Conservation (phyloP, 805 yeast genomes). For the Cyberlindnera petersonii region DNA sequence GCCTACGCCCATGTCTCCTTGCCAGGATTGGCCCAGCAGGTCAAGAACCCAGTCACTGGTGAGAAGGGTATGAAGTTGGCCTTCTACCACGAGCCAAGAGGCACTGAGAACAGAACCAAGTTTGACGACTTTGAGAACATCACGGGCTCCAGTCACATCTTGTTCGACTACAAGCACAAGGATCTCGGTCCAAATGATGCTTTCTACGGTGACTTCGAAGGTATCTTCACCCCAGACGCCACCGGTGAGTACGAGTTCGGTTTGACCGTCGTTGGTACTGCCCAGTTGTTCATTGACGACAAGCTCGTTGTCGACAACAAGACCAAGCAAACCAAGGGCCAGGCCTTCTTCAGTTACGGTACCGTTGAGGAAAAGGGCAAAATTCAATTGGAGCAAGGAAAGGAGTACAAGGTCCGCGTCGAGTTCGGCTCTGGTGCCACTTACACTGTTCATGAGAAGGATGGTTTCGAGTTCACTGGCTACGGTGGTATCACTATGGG, state of each 20-base stretch:
- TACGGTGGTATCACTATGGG: conserved; percentile 36
- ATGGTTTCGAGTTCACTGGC: conserved; percentile 26
- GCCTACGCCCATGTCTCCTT: conserved; percentile 32
- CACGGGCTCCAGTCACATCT: conserved; percentile 17
- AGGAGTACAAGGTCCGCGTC: conserved; percentile 40
- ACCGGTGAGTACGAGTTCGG: conserved; percentile 49
- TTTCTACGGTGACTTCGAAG: conserved; percentile 45
- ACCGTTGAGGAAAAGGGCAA: conserved; percentile 46
- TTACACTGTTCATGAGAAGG: conserved; percentile 10
- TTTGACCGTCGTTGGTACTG: conserved; percentile 49
- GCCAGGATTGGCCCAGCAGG: conserved; percentile 30
- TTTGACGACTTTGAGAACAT: conserved; percentile 29
- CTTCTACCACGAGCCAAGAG: conserved; percentile 26
- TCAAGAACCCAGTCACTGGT: conserved; percentile 22
- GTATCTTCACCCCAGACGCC: conserved; percentile 41
- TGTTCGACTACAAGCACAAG: conserved; percentile 30
- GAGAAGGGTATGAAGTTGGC: conserved; percentile 25
- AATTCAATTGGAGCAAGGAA: conserved; percentile 39
- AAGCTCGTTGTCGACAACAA: conserved; percentile 52
- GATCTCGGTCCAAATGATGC: conserved; percentile 20
- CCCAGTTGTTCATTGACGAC: conserved; percentile 48
- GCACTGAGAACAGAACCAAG: conserved; percentile 20
- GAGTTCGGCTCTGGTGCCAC: conserved; percentile 53
- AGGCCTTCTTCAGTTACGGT: conserved; percentile 50
- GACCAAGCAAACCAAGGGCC: conserved; percentile 46